A percentile compares a stretch with the other conserved stretches of the same genome.
Evolutionary conservation across 176 grass and related monocot species (phyloP).

Genomic region (Ampelocalamus luodianensis): DNA sequence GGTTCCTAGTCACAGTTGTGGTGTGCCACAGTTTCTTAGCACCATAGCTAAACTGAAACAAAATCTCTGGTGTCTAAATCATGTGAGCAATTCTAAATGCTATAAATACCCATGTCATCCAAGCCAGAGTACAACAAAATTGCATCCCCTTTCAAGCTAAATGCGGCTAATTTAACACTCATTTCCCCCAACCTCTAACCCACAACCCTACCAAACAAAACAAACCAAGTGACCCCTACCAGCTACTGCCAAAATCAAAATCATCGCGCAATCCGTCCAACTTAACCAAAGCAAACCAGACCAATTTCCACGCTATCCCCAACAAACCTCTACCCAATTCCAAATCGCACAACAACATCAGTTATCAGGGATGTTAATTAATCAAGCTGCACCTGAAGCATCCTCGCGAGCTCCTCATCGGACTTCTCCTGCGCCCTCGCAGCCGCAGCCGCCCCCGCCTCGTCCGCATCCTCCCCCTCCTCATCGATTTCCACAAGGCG

Average conservation of each 20-base stretch:
- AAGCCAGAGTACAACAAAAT: conserved; percentile 19
- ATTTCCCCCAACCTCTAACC: not conserved
- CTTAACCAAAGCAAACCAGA: not conserved
- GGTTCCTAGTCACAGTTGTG: not conserved
- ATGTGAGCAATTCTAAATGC: not conserved
- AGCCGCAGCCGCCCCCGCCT: not conserved
- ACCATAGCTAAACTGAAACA: not conserved
- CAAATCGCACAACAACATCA: not conserved
- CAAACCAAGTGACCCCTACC: conserved; percentile 13
- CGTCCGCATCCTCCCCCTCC: not conserved
- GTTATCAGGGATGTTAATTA: not conserved
- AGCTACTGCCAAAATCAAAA: not conserved
- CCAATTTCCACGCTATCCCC: not conserved
- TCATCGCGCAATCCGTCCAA: not conserved
- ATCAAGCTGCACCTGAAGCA: conserved; percentile 56
- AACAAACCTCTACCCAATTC: not conserved
- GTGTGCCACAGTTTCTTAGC: not conserved
- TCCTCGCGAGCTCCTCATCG: conserved; percentile 76
- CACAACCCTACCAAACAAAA: not conserved
- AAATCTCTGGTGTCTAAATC: not conserved
- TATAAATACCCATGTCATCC: not conserved
- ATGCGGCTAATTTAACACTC: not conserved
- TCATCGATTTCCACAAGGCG: conserved; percentile 47
- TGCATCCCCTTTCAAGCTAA: not conserved
- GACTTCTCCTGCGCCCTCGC: conserved; percentile 51